Conservation (phyloP, 352 stramenopile genomes). For the Lagenidium giganteum region DNA sequence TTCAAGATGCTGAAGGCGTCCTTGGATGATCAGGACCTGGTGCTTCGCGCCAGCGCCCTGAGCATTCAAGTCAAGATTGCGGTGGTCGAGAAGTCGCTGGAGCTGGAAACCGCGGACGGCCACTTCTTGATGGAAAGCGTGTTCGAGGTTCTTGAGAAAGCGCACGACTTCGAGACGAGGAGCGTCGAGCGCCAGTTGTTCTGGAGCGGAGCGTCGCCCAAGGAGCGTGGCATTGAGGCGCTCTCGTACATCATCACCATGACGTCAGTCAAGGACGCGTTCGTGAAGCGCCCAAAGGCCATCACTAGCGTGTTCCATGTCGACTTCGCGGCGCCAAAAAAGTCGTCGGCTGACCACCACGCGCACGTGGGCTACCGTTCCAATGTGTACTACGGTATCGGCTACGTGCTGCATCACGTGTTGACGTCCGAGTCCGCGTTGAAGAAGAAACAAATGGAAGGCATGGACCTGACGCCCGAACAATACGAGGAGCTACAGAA, state of each 20-base stretch:
- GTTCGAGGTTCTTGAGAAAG: conserved; percentile 66
- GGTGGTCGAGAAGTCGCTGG: conserved; percentile 78
- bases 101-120: conserved; percentile 48
- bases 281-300: conserved; percentile 48
- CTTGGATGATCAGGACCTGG: conserved; percentile 66
- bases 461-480: conserved; percentile 95
- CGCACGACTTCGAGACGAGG: conserved; percentile 48
- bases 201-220: conserved; percentile 68
- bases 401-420: conserved; percentile 92
- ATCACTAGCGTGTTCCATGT: conserved; percentile 69
- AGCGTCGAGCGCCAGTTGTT: conserved; percentile 32
- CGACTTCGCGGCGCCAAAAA: conserved; percentile 39
- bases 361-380: conserved; percentile 53
- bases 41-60: conserved; percentile 64
- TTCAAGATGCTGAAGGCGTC: conserved; percentile 66
- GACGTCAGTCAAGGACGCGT: conserved; percentile 73
- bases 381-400: conserved; percentile 92
- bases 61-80: conserved; percentile 83
- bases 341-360: conserved; percentile 19
- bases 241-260: conserved; percentile 84
- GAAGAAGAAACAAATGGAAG: conserved; percentile 94
- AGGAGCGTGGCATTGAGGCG: conserved; percentile 77
- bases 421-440: conserved; percentile 92
- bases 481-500: conserved; percentile 98
- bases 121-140: conserved; percentile 68